These are phyloP conservation scores for Neonothopanus nambi DNA, from an alignment of 1,284 basidiomycete genomes.

Conservation along the genomic window DNA sequence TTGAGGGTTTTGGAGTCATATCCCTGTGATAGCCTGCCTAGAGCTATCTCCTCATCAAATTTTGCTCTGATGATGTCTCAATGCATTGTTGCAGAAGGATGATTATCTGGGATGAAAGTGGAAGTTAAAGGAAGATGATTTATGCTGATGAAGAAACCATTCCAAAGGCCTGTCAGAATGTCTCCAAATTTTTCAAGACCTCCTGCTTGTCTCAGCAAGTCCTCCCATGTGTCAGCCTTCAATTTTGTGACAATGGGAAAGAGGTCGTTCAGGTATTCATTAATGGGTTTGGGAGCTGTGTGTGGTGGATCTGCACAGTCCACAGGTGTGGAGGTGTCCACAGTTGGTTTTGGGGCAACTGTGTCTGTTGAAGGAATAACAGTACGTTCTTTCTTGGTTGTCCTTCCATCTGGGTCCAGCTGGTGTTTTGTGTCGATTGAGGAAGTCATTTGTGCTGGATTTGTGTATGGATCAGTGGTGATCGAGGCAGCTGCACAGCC, in stretches of 20 bases:
- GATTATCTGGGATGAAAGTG: constrained; percentile 12
- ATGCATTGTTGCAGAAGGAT: constrained; percentile 1
- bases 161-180: constrained; percentile 1
- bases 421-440: too few relatives aligned
- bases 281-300: neutral
- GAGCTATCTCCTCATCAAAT: constrained; percentile 11
- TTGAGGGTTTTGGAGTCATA: constrained; percentile 1
- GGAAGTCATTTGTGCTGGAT: too few relatives aligned
- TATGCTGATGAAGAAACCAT: constrained; percentile 14
- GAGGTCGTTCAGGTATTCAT: neutral
- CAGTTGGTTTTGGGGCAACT: neutral
- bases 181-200: constrained; percentile 5
- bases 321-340: too few relatives aligned
- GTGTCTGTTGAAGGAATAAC: neutral
- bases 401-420: too few relatives aligned
- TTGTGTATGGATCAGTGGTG: too few relatives aligned
- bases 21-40: constrained; percentile 11
- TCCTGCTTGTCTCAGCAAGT: constrained; percentile 6
- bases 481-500: too few relatives aligned
- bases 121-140: constrained; percentile 2
- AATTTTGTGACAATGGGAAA: neutral
- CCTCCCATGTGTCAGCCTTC: constrained; percentile 13
- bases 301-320: neutral
- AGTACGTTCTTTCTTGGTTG: neutral
- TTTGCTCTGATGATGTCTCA: constrained; percentile 6